Base-by-base conservation (phyloP, 352 stramenopile genomes). In the Globisporangium lucens region DNA sequence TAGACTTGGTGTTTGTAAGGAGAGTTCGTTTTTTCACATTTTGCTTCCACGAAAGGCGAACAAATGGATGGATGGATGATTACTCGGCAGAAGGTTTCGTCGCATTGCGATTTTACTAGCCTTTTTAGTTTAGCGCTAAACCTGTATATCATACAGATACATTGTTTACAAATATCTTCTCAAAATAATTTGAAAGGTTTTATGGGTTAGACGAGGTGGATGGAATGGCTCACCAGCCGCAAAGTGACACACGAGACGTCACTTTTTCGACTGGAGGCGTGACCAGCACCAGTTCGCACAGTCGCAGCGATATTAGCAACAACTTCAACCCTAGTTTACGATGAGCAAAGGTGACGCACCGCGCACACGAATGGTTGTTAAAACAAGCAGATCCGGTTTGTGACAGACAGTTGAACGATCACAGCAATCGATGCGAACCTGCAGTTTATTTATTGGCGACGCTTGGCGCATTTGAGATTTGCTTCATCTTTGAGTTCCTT, bases 201-300 rank as follows among this genome's bases (percentile, higher is more conserved):
- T 53, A 63, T 8, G 20, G 7, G 24, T 17, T 63, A 38, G 2
- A 24, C 27, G 27, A 51, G 58, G 24, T 30, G 13, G 13, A 56
- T 55, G 38, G 38, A 55, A 5, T 20, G 30, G 29, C 13, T 61
- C 36, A 47, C 33, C 9, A 63, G 35, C 10, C 36, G 9, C n/a
- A 57, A 51, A 29, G 36, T 60, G 56, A 66, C 56, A 53, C 38
- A 17, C 49, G 57, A 66, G 47, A 58, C 56, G 57, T 67, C 57
- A 56, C 27, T 61, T 52, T n/a, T 22, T 64, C 65, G 51, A 61
- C 35, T 46, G 38, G 22, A 9, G 38, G 38, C 17, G 36, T 35
- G 49, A 17, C 8, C 58, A 64, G 38, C 24, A 22, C 36, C 36
- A 55, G 38, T 61, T 36, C 12, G 38, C 58, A 56, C 38, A 38